Evolutionary conservation across 148 eudicot genomes (phyloP), one percentile per base, ranked within the genome.

Genomic region (Polygonum aviculare): DNA sequence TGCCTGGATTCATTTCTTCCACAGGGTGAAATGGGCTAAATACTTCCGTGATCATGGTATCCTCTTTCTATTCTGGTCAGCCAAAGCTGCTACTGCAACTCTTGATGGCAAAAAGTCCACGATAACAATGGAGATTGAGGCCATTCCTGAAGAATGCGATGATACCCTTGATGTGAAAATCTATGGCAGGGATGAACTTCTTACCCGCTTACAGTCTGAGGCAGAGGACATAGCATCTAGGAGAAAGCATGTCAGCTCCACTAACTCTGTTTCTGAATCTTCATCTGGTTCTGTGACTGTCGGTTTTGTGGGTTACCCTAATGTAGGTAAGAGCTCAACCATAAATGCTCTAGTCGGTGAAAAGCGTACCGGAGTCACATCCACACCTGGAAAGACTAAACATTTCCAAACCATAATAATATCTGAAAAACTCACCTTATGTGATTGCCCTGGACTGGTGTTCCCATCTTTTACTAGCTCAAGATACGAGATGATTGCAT

Each of bases 361-460:
- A 79, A 95, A 92, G 79, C 84, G 88, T 60, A 89, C 97, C 2
- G 97, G 99, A 55, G 99, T 95, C 57, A 95, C 99, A 74, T 86
- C 90, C 22, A 95, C 99, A 75, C 99, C 99, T 1, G 99, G 97
- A 41, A 95, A 95, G 79, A 95, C 97, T 0, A 95, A 95, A 81
- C 99, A 95, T 85, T 95, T 95, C 79, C 97, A 95, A 74, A 95
- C 99, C n/a, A 72, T 95, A 2, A 89, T 90, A 51, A 92, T 95
- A 77, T 87, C 99, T 4, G 96, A 90, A 18, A 86, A 88, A 79
- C 94, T 95, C 62, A 92, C 94, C 7, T 82, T 95, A 2, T 95
- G 99, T 79, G 99, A 95, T 82, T 95, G 99, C 78, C 99, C 99
- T 48, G 99, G 99, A 62, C 85, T 95, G 83, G 97, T 95, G 18